Percentiles rank a stretch among this genome's conserved stretches.
These are phyloP conservation scores for Tremella mesenterica DNA, from an alignment of 768 basidiomycete species.

Conservation along the genomic window DNA sequence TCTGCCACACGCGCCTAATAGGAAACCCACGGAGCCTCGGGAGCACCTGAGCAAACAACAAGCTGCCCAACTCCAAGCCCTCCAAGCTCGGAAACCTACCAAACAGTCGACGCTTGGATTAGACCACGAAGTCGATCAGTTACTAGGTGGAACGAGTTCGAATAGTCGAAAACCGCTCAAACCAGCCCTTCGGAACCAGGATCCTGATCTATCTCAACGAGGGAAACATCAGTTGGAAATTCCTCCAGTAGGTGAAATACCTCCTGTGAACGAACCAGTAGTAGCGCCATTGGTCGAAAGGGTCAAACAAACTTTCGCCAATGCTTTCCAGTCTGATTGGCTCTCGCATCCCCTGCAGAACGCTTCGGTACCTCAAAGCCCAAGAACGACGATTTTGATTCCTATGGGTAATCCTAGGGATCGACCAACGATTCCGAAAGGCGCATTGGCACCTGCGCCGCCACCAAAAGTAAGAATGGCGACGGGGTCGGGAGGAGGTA, in stretches of 20 bases:
- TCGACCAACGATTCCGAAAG: conserved; percentile 20
- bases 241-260: not conserved
- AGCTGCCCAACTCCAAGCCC: not conserved
- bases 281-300: not conserved
- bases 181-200: not conserved
- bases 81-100: not conserved
- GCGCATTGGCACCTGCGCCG: conserved; percentile 16
- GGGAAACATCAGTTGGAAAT: not conserved
- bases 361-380: conserved; percentile 2
- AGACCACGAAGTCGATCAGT: not conserved
- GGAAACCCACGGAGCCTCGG: not conserved
- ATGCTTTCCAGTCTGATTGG: conserved; percentile 16
- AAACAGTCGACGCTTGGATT: not conserved
- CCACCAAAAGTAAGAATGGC: conserved; percentile 12
- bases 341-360: conserved; percentile 2
- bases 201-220: not conserved
- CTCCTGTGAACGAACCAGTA: not conserved
- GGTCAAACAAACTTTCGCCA: conserved; percentile 1
- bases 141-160: no score
- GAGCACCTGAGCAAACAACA: not conserved
- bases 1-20: not conserved
- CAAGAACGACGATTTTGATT: conserved; percentile 5
- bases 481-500: not conserved
- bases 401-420: conserved; percentile 22
- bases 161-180: not conserved